These are phyloP conservation scores for Cryptococcus hybrid DNA, from an alignment of 1,284 basidiomycete species.

Conservation along the genomic window DNA sequence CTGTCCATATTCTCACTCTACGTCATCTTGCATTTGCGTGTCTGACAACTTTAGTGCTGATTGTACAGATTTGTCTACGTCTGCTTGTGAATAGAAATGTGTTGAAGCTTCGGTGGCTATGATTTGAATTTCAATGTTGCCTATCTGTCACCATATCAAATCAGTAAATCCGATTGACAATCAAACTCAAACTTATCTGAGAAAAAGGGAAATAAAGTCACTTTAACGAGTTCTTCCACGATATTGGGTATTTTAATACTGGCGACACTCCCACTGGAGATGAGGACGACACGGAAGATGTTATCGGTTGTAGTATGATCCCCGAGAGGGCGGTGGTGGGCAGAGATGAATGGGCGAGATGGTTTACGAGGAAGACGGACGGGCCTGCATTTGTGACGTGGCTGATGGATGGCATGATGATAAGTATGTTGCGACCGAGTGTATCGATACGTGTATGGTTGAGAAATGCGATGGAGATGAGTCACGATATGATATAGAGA, in stretches of 20 bases:
- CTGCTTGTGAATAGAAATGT: conserved; percentile 67
- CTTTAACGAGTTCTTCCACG: conserved; percentile 68
- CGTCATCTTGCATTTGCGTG: background rate
- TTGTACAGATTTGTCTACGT: conserved; percentile 53
- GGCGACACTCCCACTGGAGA: conserved; percentile 90
- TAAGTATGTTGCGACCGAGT: no score
- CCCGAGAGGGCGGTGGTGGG: conserved; percentile 26
- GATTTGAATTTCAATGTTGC: conserved; percentile 75
- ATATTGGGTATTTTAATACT: conserved; percentile 91
- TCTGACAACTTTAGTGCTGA: conserved; percentile 2
- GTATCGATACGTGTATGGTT: no score
- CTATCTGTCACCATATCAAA: conserved; percentile 54
- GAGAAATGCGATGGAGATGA: no score
- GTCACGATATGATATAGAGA: no score
- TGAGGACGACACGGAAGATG: conserved; percentile 67
- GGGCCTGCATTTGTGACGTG: no score
- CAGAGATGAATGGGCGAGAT: conserved; percentile 29
- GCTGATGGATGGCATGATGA: no score
- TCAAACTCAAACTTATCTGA: background rate
- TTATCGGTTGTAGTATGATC: conserved; percentile 24
- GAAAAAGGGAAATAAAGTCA: conserved; percentile 47
- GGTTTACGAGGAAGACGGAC: conserved; percentile 15
- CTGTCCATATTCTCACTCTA: conserved; percentile 74
- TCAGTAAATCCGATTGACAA: background rate
- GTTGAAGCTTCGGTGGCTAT: conserved; percentile 76